Conservation (phyloP, 2,329 filamentous ascomycete genomes). For the Chalara sp. region DNA sequence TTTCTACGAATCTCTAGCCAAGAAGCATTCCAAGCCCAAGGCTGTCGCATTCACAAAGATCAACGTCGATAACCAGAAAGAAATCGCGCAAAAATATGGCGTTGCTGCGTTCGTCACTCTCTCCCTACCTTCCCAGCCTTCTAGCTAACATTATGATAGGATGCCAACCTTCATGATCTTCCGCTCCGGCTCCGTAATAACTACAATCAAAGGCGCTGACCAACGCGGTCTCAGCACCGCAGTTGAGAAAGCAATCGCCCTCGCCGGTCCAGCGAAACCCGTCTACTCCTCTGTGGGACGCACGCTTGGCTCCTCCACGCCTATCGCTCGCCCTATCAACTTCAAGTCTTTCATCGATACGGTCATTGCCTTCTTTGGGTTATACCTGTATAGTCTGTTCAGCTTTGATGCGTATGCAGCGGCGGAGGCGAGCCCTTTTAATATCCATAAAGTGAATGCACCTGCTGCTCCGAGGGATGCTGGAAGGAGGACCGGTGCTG, state of each 20-base stretch:
- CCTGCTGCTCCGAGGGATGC: slow-evolving; percentile 10
- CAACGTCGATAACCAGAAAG: slow-evolving; percentile 77
- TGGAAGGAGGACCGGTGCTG: slow-evolving; percentile 24
- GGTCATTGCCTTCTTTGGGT: slow-evolving; percentile 48
- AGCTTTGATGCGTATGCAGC: slow-evolving; percentile 58
- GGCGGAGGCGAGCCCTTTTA: slow-evolving; percentile 53
- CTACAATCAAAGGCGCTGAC: slow-evolving; percentile 79
- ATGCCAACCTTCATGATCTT: slow-evolving; percentile 96
- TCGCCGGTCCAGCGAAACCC: slow-evolving; percentile 35
- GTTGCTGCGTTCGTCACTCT: slow-evolving; percentile 58
- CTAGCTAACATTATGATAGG: slow-evolving; percentile 25
- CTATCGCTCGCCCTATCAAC: slow-evolving; percentile 24
- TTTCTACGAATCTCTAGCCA: slow-evolving; percentile 76
- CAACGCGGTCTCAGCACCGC: slow-evolving; percentile 67
- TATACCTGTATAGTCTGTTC: slow-evolving; percentile 57
- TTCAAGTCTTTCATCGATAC: slow-evolving; percentile 41
- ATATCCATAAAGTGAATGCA: slow-evolving; percentile 33
- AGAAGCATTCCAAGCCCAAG: slow-evolving; percentile 71
- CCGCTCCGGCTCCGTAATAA: slow-evolving; percentile 64
- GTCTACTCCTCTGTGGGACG: slow-evolving; percentile 49
- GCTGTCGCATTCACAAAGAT: slow-evolving; percentile 88
- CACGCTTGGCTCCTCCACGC: slow-evolving; percentile 44
- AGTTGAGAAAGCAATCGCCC: slow-evolving; percentile 62
- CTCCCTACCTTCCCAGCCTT: slow-evolving; percentile 6
- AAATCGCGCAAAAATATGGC: slow-evolving; percentile 69